Evolutionary conservation across 306 rosid genomes (phyloP), one percentile per base, ranked within the genome.

Genomic region (Quercus glauca): DNA sequence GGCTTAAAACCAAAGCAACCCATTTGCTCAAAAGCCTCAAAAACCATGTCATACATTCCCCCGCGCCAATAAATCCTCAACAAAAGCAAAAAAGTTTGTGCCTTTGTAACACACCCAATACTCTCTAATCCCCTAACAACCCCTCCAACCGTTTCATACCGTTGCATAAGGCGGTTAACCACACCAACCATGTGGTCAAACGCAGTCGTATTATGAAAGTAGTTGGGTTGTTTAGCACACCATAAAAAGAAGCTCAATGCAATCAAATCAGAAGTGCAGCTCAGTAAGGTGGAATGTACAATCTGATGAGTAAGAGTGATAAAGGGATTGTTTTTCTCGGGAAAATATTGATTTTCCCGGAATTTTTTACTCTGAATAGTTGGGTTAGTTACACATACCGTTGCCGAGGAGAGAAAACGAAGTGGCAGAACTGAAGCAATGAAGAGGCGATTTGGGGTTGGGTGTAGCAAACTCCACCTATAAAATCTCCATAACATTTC

Each of bases 61-160:
- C 86, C 88, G 65, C 79, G 92, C 86, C 84, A 83, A 74, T 65
- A 86, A 81, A 91, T 77, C 70, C 93, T 88, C 77, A 89, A 28
- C 71, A 91, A 78, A 35, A 82, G 84, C 84, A 88, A 59, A 57
- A 85, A 84, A 14, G 89, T 84, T 8, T 77, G 85, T 25, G 91
- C 87, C 85, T 82, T 91, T 10, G 37, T 69, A 41, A 79, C 68
- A 81, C 84, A 86, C 4, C 97, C 93, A 26, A 89, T 37, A 25
- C 83, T 61, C 73, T 82, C 76, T 79, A 91, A 77, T 49, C 76
- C 82, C 19, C 25, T 71, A 52, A 91, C 49, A 56, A 89, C 55
- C 19, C 68, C 81, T 76, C 71, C 52, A 35, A 88, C 84, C 1
- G 97, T 83, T 79, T 84, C 64, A 55, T 59, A 79, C 25, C 65